Base-by-base conservation (phyloP, 1,284 basidiomycete genomes). In the Stereum hirsutum region DNA sequence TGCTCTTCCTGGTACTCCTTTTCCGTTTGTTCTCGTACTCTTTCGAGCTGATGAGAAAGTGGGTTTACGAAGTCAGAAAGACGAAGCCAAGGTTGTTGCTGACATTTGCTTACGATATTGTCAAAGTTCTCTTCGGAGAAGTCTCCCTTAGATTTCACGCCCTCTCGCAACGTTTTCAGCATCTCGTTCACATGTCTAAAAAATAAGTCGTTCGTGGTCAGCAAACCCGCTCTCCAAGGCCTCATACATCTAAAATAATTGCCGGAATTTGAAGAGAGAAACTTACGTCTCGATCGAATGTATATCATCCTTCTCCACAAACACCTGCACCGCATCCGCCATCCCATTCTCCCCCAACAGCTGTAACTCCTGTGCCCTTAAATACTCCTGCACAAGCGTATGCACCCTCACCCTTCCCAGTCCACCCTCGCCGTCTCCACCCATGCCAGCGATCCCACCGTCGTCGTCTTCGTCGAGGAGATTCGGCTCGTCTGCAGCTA, bases 261-360 rank as follows among this genome's bases (percentile, higher is more conserved):
- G 7, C 11, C 20, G 15, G 12, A 12, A 26, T 25, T n/a, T n/a
- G 36, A 36, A 24, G 28, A 12, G 23, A 43, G 25, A 23, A 5
- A 76, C 82, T 52, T 50, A 94, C 92, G 70, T 75, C 49, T 83
- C 79, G 57, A 97, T 93, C 4, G 93, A 88, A 66, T 93, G 87
- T 34, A 78, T 81, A 61, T 94, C 91, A 54, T 95, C 93, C 69
- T 97, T 97, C 60, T 95, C 92, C 45, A 97, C 91, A 63, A 89
- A 96, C 57, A 81, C 74, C 67, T 89, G 85, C 45, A 97, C 91
- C 6, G 93, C 93, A 57, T 91, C 85, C 36, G 84, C 83, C 81
- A 97, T 87, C 15, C 86, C 89, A 33, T 70, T 71, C 63, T 94
- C 89, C 1, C 85, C 86, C 14, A 97, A 65, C 39, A 96, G 66